Evolutionary conservation across 176 grass and related monocot genomes (phyloP), one percentile per base, ranked within the genome.

Genomic region (Bonia amplexicaulis): DNA sequence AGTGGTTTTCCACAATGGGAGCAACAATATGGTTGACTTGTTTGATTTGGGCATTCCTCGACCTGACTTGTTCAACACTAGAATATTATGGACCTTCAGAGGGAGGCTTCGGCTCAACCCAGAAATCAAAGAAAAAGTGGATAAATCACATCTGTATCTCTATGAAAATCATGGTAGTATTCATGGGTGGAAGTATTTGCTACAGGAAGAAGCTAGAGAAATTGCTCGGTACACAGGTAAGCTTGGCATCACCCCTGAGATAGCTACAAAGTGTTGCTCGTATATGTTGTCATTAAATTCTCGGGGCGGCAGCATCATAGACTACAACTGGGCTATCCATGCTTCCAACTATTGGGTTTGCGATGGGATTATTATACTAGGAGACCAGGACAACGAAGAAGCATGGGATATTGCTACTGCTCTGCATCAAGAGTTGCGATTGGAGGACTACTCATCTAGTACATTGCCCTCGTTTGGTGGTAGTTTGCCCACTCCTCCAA

Each of bases 281-380:
- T 86, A 86, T 70, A 0, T 86, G 0, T 0, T 86, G 3, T 12
- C 7, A 0, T 2, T 78, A 0, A 61, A 40, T 40, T 12, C 0
- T 17, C 2, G 0, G 3, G 5, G 11, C 0, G 15, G 4, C 0
- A 0, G 22, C 1, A 5, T 2, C 1, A 7, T 55, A 2, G 72
- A 68, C 46, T 67, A 29, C 35, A 45, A 77, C 48, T 85, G 62
- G 83, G 35, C 16, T 2, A 23, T 12, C 27, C 73, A 77, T 46
- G 69, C 57, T 20, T 74, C 81, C 9, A 74, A 1, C 55, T 83
- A 74, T 19, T 83, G 69, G 81, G 71, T 84, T 5, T 84, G 82
- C 0, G 82, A 85, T 85, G 82, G 71, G 2, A 22, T 84, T 22
- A 53, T 84, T n/a, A n/a, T n/a, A n/a, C n/a, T n/a, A n/a, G n/a